These are phyloP conservation scores for Tilletia walkeri DNA, from an alignment of 1,284 basidiomycete species.

Conservation along the genomic window DNA sequence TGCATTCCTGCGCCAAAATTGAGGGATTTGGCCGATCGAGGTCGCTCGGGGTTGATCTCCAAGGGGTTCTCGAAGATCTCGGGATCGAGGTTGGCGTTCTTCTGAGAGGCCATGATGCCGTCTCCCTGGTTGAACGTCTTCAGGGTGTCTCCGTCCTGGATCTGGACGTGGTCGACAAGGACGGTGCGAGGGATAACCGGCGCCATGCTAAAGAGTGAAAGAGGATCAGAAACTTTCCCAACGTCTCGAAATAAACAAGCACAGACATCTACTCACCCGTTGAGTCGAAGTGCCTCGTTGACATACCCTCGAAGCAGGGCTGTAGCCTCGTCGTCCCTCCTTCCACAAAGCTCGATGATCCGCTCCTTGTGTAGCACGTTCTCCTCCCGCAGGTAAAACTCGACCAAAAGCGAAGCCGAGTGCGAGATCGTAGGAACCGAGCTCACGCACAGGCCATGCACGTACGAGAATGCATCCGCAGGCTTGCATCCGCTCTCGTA, in stretches of 20 bases:
- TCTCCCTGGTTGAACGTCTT: conserved; percentile 13
- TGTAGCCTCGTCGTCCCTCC: background rate
- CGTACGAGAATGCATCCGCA: background rate
- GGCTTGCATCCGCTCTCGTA: background rate
- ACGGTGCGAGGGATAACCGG: conserved; percentile 9
- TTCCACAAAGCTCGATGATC: background rate
- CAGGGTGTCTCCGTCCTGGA: background rate
- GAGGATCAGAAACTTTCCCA: no score
- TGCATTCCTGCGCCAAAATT: conserved; percentile 13
- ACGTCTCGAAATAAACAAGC: no score
- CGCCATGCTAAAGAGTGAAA: conserved; percentile 5
- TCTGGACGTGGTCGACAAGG: background rate
- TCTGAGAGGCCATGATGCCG: conserved; percentile 14
- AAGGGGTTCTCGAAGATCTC: conserved; percentile 4
- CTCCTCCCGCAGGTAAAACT: conserved; percentile 14
- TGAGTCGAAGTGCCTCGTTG: conserved; percentile 5
- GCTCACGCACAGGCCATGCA: conserved; percentile 11
- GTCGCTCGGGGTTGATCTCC: conserved; percentile 1
- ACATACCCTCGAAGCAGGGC: conserved; percentile 2
- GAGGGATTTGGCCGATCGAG: background rate
- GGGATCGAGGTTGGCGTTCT: background rate
- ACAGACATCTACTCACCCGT: background rate
- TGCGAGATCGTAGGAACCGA: conserved; percentile 12
- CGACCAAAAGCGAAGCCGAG: conserved; percentile 4
- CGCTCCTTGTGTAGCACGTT: conserved; percentile 7